Percentiles rank a stretch among this genome's conserved stretches.
Evolutionary conservation across 352 stramenopile species (phyloP).

Genomic region (Phytophthora brassicae): DNA sequence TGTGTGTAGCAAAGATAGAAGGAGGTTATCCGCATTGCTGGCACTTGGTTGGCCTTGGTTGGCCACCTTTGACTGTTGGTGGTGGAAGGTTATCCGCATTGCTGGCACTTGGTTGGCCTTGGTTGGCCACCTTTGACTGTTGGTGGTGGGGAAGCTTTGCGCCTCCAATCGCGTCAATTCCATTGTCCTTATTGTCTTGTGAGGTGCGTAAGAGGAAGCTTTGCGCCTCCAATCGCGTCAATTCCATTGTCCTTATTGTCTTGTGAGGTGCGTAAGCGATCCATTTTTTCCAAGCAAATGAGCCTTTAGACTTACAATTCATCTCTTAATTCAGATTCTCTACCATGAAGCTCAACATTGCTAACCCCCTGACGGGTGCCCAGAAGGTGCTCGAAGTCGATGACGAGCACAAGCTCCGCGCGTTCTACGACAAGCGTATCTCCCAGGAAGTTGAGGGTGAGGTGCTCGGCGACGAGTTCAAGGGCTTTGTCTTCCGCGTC

Average conservation of each 20-base stretch:
- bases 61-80: slow-evolving; percentile 14
- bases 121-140: slow-evolving; percentile 4
- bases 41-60: slow-evolving; percentile 34
- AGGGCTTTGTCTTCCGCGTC: slow-evolving; percentile 99
- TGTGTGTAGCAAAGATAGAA: slow-evolving; percentile 23
- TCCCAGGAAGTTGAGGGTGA: slow-evolving; percentile 98
- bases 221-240: not conserved
- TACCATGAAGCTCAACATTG: slow-evolving; percentile 99
- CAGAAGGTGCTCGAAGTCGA: slow-evolving; percentile 99
- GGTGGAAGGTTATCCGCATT: slow-evolving; percentile 22
- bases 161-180: slow-evolving; percentile 4
- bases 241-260: slow-evolving; percentile 78
- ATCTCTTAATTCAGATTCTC: slow-evolving; percentile 52
- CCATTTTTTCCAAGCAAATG: too few species aligned
- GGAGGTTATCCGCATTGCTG: slow-evolving; percentile 22
- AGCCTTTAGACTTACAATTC: too few species aligned
- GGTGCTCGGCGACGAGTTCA: slow-evolving; percentile 99
- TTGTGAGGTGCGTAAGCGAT: slow-evolving; percentile 69
- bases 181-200: slow-evolving; percentile 85
- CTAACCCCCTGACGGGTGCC: slow-evolving; percentile 96
- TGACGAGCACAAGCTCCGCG: slow-evolving; percentile 99
- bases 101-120: slow-evolving; percentile 35
- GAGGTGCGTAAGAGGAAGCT: slow-evolving; percentile 42
- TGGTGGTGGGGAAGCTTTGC: slow-evolving; percentile 17
- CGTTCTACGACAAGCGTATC: slow-evolving; percentile 99